These are phyloP conservation scores for Naematelia encephala DNA, from an alignment of 768 basidiomycete genomes.

Conservation along the genomic window DNA sequence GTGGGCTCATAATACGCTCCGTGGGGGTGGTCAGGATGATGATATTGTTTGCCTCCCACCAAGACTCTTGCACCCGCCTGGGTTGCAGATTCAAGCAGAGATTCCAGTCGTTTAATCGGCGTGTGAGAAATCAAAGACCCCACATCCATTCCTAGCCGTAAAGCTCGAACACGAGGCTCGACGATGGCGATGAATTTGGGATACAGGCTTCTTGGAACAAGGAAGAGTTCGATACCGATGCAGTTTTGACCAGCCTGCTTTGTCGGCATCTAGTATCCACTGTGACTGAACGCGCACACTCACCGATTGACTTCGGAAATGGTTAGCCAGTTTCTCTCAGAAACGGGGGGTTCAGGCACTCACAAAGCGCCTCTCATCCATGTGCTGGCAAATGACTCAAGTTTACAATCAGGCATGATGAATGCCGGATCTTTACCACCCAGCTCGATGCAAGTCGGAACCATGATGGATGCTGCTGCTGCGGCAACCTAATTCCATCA, in stretches of 20 bases:
- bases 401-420: slow-evolving; percentile 78
- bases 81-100: slow-evolving; percentile 66
- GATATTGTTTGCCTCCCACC: slow-evolving; percentile 64
- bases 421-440: slow-evolving; percentile 96
- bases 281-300: neutral
- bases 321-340: neutral
- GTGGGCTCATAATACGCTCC: slow-evolving; percentile 86
- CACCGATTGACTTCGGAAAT: slow-evolving; percentile 34
- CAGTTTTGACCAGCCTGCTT: slow-evolving; percentile 75
- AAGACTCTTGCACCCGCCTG: slow-evolving; percentile 64
- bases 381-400: slow-evolving; percentile 71
- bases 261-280: neutral
- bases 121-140: slow-evolving; percentile 80
- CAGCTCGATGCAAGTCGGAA: slow-evolving; percentile 87
- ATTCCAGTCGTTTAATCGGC: slow-evolving; percentile 68
- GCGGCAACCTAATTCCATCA: slow-evolving; percentile 58
- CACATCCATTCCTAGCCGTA: slow-evolving; percentile 76
- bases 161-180: slow-evolving; percentile 57
- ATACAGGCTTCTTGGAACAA: slow-evolving; percentile 76
- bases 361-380: slow-evolving; percentile 93
- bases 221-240: slow-evolving; percentile 89
- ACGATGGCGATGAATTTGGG: slow-evolving; percentile 69
- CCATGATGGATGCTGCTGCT: slow-evolving; percentile 80
- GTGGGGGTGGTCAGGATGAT: slow-evolving; percentile 65
- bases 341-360: slow-evolving; percentile 51